Conservation (phyloP, 1,284 basidiomycete species). For the Tilletia setariae region DNA sequence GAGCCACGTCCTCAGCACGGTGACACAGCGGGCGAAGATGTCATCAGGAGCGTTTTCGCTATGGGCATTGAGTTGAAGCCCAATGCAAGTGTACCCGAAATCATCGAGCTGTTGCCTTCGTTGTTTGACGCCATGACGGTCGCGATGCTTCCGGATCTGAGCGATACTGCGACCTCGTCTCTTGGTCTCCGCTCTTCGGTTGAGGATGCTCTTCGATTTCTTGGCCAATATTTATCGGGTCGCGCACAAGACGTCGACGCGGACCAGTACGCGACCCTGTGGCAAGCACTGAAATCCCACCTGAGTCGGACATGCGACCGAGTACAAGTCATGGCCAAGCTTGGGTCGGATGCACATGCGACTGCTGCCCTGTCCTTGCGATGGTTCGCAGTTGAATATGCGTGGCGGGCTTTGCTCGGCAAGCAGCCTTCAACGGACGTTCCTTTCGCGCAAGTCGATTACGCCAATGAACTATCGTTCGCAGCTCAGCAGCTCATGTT, state of each 20-base stretch:
- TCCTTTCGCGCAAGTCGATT: background rate
- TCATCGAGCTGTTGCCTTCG: constrained; percentile 12
- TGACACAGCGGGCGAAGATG: background rate
- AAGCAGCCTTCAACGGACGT: background rate
- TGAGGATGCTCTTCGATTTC: background rate
- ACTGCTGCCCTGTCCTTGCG: background rate
- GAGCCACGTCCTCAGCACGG: background rate
- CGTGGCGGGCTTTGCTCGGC: background rate
- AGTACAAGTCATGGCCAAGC: background rate
- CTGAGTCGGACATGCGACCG: background rate
- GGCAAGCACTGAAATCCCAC: background rate
- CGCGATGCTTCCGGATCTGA: constrained; percentile 1
- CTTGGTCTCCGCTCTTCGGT: background rate
- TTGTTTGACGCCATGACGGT: constrained; percentile 22
- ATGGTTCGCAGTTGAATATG: constrained; percentile 12
- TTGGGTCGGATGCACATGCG: constrained; percentile 10
- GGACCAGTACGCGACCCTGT: background rate
- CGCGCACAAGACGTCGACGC: background rate
- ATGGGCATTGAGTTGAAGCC: constrained; percentile 14
- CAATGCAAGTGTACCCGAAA: background rate
- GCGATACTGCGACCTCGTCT: background rate
- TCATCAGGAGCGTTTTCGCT: background rate
- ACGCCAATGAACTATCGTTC: background rate
- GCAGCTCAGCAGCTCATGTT: constrained; percentile 32
- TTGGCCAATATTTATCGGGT: background rate